These are phyloP conservation scores for Pseudogymnoascus sp. DNA, from an alignment of 2,329 filamentous ascomycete species.

Conservation along the genomic window DNA sequence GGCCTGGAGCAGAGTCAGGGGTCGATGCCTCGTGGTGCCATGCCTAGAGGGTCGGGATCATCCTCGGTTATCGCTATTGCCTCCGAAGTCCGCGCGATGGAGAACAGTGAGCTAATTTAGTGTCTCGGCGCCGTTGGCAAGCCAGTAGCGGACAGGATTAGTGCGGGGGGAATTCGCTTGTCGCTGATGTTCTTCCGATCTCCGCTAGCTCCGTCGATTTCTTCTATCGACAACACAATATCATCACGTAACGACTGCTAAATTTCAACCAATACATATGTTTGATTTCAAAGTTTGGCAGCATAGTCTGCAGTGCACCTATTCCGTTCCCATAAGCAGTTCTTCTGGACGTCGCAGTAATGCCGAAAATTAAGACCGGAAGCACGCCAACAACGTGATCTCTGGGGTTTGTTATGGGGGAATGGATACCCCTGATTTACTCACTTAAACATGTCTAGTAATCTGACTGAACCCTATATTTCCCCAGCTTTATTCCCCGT, in stretches of 20 bases:
- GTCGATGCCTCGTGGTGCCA: not conserved
- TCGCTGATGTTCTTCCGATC: slow-evolving; percentile 1
- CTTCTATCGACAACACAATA: not conserved
- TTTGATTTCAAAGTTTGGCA: not conserved
- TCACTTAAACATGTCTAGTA: not conserved
- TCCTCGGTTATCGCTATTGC: not conserved
- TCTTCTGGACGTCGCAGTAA: not conserved
- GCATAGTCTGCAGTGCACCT: not conserved
- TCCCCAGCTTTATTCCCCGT: not conserved
- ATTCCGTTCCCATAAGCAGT: not conserved
- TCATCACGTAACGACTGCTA: not conserved
- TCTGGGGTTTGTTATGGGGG: not conserved
- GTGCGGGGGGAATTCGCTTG: not conserved
- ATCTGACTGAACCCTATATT: not conserved
- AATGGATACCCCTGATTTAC: not conserved
- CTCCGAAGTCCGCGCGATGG: not conserved
- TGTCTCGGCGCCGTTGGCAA: not conserved
- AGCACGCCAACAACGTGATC: not conserved
- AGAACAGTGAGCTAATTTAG: not conserved
- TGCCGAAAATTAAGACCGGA: not conserved
- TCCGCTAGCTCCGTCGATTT: not conserved
- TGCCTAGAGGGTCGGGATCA: not conserved
- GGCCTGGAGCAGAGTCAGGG: not conserved
- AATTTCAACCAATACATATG: not conserved
- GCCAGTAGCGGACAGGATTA: not conserved